Evolutionary conservation across 1,284 basidiomycete genomes (phyloP), one percentile per base, ranked within the genome.

Genomic region (Cerrena zonata): DNA sequence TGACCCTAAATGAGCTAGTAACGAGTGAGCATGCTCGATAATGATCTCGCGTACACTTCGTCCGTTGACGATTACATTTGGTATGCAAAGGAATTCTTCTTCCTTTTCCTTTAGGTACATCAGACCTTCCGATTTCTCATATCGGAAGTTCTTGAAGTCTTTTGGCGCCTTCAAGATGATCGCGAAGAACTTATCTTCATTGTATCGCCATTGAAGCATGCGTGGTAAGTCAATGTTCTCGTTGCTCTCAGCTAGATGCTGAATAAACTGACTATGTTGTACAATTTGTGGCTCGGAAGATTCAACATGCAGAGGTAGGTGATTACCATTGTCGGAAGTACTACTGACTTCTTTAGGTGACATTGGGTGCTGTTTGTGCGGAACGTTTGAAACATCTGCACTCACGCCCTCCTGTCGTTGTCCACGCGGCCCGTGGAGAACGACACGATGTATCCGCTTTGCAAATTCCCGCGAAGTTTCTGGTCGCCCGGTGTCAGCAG

Each of bases 21-120:
- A 36, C 0, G 61, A 62, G 45, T 68, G 66, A 2, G 63, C 64
- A 24, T 65, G 61, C 2, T 51, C 49, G 11, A 68, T 68, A 0
- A 67, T 23, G 25, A 63, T 53, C 45, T 68, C 65, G 10, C 60
- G 49, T 5, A 61, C 19, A 15, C 42, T 48, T 5, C 62, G 50
- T 23, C 40, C 49, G 11, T 55, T 53, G 3, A 64, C 41, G 10
- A n/a, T 18, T 0, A 62, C 45, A 34, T 64, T 55, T 1, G 66
- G 66, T 2, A 67, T 59, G 52, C 66, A 66, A 24, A 74, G 52
- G 4, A 42, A 23, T 11, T 27, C 10, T 4, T 22, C 21, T 5
- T 24, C 47, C 4, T 22, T 4, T 11, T 42, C 40, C 13, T 26
- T 23, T 23, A 49, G 4, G n/a, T 41, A 26, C 3, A 49, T 15